These are phyloP conservation scores for Sclerotinia borealis DNA, from an alignment of 2,329 filamentous ascomycete species.

Conservation along the genomic window DNA sequence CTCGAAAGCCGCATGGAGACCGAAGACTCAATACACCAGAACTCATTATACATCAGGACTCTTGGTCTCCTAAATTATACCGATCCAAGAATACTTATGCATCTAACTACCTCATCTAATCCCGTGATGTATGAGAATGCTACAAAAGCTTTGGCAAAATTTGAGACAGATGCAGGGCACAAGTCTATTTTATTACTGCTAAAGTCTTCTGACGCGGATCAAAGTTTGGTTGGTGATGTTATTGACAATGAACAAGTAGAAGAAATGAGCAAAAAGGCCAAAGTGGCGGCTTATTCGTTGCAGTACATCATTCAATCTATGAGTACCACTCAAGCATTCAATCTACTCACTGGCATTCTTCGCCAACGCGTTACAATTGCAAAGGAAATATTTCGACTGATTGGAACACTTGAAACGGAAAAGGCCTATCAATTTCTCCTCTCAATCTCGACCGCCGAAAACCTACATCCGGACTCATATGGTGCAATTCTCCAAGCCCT, in stretches of 20 bases:
- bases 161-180: neutral
- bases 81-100: neutral
- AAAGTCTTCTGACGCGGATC: neutral
- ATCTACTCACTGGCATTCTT: neutral
- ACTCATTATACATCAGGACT: neutral
- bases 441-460: neutral
- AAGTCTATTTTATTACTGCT: neutral
- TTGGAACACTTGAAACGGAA: neutral
- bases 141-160: neutral
- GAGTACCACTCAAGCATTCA: neutral
- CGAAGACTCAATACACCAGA: neutral
- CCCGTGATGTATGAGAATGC: neutral
- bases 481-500: neutral
- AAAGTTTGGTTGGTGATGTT: too few relatives aligned
- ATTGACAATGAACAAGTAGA: neutral
- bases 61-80: neutral
- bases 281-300: neutral
- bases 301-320: neutral
- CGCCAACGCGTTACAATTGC: neutral
- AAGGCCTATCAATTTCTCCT: neutral
- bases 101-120: neutral
- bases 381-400: neutral
- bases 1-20: neutral
- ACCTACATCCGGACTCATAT: neutral
- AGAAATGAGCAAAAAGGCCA: neutral